Evolutionary conservation across 2,329 filamentous ascomycete species (phyloP).

Genomic region (Keithomyces neogunnii): DNA sequence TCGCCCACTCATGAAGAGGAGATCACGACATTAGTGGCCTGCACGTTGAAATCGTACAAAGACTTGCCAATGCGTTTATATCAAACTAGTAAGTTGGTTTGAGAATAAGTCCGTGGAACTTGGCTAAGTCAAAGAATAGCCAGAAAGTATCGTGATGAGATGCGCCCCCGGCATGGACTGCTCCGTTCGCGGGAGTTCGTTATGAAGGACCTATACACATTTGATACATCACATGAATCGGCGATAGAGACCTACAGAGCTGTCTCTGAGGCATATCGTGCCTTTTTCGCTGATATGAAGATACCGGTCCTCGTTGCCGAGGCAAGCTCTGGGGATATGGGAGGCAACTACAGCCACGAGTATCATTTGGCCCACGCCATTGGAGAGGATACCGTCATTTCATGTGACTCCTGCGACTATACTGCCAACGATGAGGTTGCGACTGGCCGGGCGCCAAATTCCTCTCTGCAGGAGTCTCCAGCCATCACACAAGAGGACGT

Average conservation of each 20-base stretch:
- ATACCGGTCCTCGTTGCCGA: constrained; percentile 78
- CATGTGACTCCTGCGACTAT: constrained; percentile 65
- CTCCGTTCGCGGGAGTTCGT: constrained; percentile 83
- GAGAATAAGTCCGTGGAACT: too few species aligned
- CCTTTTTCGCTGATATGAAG: constrained; percentile 74
- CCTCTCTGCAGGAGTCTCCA: background rate
- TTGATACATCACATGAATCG: constrained; percentile 60
- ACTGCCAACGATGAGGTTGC: constrained; percentile 86
- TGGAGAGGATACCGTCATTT: constrained; percentile 80
- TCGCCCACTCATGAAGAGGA: constrained; percentile 96
- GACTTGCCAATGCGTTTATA: constrained; percentile 80
- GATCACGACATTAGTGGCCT: constrained; percentile 73
- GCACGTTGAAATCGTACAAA: constrained; percentile 71
- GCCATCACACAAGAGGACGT: constrained; percentile 12
- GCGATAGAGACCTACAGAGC: constrained; percentile 73
- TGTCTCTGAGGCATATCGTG: constrained; percentile 65
- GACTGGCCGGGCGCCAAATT: constrained; percentile 16
- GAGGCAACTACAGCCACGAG: constrained; percentile 86
- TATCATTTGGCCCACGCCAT: constrained; percentile 75
- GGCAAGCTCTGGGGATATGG: constrained; percentile 94
- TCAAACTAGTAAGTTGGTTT: constrained; percentile 60
- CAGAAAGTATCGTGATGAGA: constrained; percentile 90
- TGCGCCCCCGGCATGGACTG: constrained; percentile 78
- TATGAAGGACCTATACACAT: constrained; percentile 99
- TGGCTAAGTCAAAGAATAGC: constrained; percentile 35